Evolutionary conservation across 768 basidiomycete genomes (phyloP), one percentile per base, ranked within the genome.

Genomic region (Phaeotremella skinneri): DNA sequence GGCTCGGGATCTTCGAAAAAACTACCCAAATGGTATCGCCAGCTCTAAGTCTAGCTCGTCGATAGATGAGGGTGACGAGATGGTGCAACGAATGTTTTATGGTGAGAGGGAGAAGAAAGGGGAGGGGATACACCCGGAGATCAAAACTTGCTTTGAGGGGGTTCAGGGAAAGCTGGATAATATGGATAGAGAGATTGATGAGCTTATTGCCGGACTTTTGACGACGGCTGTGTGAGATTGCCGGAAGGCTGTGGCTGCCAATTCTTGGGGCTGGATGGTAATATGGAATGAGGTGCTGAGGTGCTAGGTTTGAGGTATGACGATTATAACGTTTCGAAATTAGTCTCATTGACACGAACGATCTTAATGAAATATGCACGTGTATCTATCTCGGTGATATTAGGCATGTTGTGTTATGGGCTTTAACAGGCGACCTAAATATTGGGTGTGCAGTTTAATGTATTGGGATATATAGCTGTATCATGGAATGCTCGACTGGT

Each of bases 141-240:
- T 70, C 34, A 68, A 61, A 50, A 56, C 53, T 30, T 67, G 61
- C 51, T 67, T 67, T 30, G 67, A 49, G 34, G 64, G 62, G 4
- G 13, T 73, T 13, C 59, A 65, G 25, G 52, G 49, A 14, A 61
- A 64, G 52, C 51, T 78, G 41, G 68, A 76, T 41, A 59, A 55
- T 25, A 62, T 72, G 21, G 76, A 76, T 61, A 60, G 56, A 48
- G 76, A 78, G 60, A 57, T 78, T 30, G 71, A 76, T 57, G 59
- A 66, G 13, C 37, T 76, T 34, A 55, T 78, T 25, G 66, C 64
- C 6, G 51, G 20, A 34, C 23, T 45, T n/a, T n/a, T n/a, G n/a
- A n/a, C n/a, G n/a, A n/a, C n/a, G n/a, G n/a, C n/a, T n/a, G n/a
- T n/a, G n/a, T n/a, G n/a, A n/a, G n/a, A n/a, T n/a, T n/a, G n/a